These are phyloP conservation scores for Salix suchowensis DNA, from an alignment of 345 rosid genomes.

Conservation along the genomic window DNA sequence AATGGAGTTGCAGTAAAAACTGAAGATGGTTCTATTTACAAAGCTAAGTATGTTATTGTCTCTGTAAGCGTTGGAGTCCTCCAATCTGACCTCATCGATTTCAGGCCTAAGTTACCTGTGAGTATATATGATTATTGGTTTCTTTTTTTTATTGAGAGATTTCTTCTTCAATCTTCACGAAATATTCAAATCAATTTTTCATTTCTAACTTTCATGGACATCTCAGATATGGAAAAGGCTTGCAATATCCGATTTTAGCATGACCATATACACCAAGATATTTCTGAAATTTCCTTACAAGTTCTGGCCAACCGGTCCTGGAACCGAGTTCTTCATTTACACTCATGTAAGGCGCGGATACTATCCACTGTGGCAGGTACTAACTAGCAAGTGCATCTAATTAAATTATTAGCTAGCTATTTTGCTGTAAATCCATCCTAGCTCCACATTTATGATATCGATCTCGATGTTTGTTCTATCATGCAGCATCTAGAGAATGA, in stretches of 20 bases:
- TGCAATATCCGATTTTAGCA: slow-evolving; percentile 24
- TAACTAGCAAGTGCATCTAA: background rate
- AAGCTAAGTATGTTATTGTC: slow-evolving; percentile 22
- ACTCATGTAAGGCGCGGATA: slow-evolving; percentile 22
- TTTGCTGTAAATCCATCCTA: background rate
- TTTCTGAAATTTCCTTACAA: slow-evolving; percentile 28
- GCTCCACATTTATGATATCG: background rate
- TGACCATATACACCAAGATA: slow-evolving; percentile 33
- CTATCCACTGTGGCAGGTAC: slow-evolving; percentile 28
- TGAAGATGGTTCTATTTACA: slow-evolving; percentile 27
- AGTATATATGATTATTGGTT: background rate
- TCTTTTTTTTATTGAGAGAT: background rate
- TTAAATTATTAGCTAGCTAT: too few species aligned
- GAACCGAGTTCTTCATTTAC: slow-evolving; percentile 31
- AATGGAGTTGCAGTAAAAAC: slow-evolving; percentile 23
- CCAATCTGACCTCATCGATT: slow-evolving; percentile 26
- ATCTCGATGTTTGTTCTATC: background rate
- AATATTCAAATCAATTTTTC: background rate
- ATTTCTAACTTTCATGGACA: background rate
- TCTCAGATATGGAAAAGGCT: slow-evolving; percentile 30
- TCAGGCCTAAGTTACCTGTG: slow-evolving; percentile 27
- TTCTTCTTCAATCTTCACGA: background rate
- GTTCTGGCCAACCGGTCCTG: slow-evolving; percentile 32
- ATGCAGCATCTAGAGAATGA: slow-evolving; percentile 30
- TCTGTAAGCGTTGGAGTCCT: slow-evolving; percentile 35